Percentiles rank a stretch among this genome's conserved stretches.
Conservation (phyloP, 1,139 yeast species). For the Insectozyma bohioensis region DNA sequence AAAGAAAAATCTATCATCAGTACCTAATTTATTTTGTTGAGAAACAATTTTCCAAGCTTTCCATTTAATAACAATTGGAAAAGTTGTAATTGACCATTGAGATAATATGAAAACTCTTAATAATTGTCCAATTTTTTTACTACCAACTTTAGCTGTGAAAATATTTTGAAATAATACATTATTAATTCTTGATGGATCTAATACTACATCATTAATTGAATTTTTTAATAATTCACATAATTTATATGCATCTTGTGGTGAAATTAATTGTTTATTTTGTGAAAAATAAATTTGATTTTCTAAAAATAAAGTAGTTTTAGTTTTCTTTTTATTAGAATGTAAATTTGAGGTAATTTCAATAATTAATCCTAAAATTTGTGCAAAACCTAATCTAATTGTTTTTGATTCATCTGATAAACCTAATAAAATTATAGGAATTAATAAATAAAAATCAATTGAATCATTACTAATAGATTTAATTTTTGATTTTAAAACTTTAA, state of each 20-base stretch:
- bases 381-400: slow-evolving; percentile 27
- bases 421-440: slow-evolving; percentile 37
- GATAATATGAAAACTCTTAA: slow-evolving; percentile 41
- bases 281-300: slow-evolving; percentile 45
- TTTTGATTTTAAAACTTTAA: slow-evolving; percentile 36
- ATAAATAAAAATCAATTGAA: slow-evolving; percentile 28
- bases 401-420: slow-evolving; percentile 34
- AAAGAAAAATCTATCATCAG: slow-evolving; percentile 34
- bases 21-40: slow-evolving; percentile 21
- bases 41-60: slow-evolving; percentile 35
- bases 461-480: slow-evolving; percentile 34
- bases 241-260: slow-evolving; percentile 61
- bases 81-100: slow-evolving; percentile 39
- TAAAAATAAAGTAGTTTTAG: slow-evolving; percentile 29
- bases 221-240: slow-evolving; percentile 46
- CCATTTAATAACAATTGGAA: slow-evolving; percentile 34
- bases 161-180: slow-evolving; percentile 26
- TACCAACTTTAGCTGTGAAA: slow-evolving; percentile 30
- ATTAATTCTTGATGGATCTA: slow-evolving; percentile 30
- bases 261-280: slow-evolving; percentile 43
- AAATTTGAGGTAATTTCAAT: slow-evolving; percentile 19
- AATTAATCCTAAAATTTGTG: slow-evolving; percentile 24
- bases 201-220: slow-evolving; percentile 26
- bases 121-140: slow-evolving; percentile 39
- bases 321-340: slow-evolving; percentile 22